Evolutionary conservation across 2,329 filamentous ascomycete genomes (phyloP).

Genomic region (Lachnellula subtilissima): DNA sequence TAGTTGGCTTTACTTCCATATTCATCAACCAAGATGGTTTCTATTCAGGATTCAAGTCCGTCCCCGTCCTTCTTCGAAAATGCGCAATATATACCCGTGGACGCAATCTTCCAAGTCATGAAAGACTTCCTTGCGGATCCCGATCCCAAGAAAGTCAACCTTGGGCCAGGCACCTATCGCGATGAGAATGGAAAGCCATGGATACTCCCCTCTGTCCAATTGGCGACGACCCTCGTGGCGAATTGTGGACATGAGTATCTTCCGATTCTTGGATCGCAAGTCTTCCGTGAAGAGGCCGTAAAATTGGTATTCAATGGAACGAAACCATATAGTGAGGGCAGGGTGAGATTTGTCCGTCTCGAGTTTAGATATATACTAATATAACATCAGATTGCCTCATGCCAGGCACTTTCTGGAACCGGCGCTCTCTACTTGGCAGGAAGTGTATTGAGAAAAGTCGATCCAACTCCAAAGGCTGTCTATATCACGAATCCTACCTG

Average conservation of each 20-base stretch:
- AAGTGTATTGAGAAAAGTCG: constrained; percentile 25
- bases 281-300: constrained; percentile 31
- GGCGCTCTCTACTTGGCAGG: constrained; percentile 37
- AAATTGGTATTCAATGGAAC: constrained; percentile 32
- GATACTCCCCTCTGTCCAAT: constrained; percentile 35
- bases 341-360: constrained; percentile 22
- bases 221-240: constrained; percentile 21
- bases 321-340: constrained; percentile 23
- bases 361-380: neutral
- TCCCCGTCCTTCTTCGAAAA: neutral
- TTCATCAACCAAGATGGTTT: neutral
- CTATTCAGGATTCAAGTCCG: neutral
- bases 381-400: constrained; percentile 30
- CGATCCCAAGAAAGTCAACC: constrained; percentile 34
- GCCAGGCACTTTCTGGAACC: constrained; percentile 39
- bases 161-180: constrained; percentile 37
- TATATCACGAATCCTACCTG: constrained; percentile 39
- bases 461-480: constrained; percentile 27
- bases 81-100: constrained; percentile 23
- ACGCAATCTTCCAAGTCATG: constrained; percentile 35
- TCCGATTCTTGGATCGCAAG: constrained; percentile 33
- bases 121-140: constrained; percentile 31
- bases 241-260: constrained; percentile 34
- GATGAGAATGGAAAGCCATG: constrained; percentile 37
- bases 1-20: neutral